Conservation (phyloP, 139 green algal species). For the Coelastrella sp. region DNA sequence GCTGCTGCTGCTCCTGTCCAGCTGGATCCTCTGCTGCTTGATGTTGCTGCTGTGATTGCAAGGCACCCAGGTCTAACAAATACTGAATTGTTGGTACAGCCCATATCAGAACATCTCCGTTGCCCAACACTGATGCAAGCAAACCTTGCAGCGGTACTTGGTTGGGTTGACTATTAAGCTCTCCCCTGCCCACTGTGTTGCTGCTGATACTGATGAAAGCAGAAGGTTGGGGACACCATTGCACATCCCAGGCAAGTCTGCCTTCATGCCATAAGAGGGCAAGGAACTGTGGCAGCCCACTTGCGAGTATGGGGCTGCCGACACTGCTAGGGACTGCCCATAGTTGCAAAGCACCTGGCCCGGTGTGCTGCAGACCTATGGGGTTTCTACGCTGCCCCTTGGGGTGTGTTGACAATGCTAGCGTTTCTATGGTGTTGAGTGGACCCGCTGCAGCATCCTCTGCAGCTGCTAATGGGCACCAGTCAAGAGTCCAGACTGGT, state of each 20-base stretch:
- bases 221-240: slow-evolving; percentile 66
- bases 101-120: slow-evolving; percentile 65
- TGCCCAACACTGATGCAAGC: slow-evolving; percentile 67
- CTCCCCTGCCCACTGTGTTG: slow-evolving; percentile 12
- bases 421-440: slow-evolving; percentile 41
- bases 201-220: slow-evolving; percentile 22
- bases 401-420: slow-evolving; percentile 64
- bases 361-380: slow-evolving; percentile 43
- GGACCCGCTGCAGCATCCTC: slow-evolving; percentile 20
- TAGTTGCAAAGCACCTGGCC: slow-evolving; percentile 61
- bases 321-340: slow-evolving; percentile 60
- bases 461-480: slow-evolving; percentile 51
- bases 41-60: slow-evolving; percentile 4
- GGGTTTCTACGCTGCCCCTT: slow-evolving; percentile 26
- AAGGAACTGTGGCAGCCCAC: slow-evolving; percentile 38
- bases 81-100: slow-evolving; percentile 53
- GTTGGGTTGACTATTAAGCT: no score
- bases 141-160: slow-evolving; percentile 57
- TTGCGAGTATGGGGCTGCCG: background rate
- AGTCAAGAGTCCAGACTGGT: slow-evolving; percentile 66
- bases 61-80: background rate
- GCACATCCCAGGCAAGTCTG: slow-evolving; percentile 60
- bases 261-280: slow-evolving; percentile 68
- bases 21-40: slow-evolving; percentile 10
- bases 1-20: slow-evolving; percentile 15